A percentile compares a stretch with the other conserved stretches of the same genome.
Conservation (phyloP, 2,329 filamentous ascomycete genomes). For the Lasiodiplodia hormozganensis region DNA sequence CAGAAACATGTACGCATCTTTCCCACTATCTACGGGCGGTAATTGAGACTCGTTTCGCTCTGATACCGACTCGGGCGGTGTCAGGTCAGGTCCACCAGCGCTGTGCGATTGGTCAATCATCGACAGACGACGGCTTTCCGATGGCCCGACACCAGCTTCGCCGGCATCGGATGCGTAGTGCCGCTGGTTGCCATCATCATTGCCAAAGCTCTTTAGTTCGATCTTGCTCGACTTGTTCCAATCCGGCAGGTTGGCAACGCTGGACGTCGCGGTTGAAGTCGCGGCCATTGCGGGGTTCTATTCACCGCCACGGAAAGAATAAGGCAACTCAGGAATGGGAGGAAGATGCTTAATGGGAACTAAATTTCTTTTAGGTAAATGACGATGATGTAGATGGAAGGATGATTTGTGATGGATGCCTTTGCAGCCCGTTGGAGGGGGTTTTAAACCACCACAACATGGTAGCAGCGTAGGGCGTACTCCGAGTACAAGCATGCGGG, state of each 20-base stretch:
- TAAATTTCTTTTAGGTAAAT: too few species aligned
- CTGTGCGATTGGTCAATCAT: neutral
- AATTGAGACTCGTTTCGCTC: slow-evolving; percentile 36
- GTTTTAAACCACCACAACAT: too few species aligned
- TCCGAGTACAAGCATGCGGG: too few species aligned
- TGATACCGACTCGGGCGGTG: neutral
- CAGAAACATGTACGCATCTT: slow-evolving; percentile 60
- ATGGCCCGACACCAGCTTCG: neutral
- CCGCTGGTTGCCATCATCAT: neutral
- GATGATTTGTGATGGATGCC: too few species aligned
- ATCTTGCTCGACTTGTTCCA: neutral
- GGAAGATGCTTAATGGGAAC: too few species aligned
- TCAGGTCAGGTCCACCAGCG: neutral
- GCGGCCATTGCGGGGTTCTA: neutral
- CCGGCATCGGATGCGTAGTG: neutral
- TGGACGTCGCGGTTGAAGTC: neutral
- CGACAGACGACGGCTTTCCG: neutral
- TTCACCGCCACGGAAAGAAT: neutral
- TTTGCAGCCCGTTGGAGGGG: too few species aligned
- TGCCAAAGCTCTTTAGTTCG: neutral
- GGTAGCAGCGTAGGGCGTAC: too few species aligned
- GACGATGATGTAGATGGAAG: too few species aligned
- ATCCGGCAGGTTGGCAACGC: slow-evolving; percentile 1
- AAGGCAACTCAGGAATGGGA: too few species aligned
- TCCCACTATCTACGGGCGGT: slow-evolving; percentile 57